Evolutionary conservation across 2,329 filamentous ascomycete species (phyloP), one percentile per base, ranked within the genome.

Genomic region (Akanthomyces lecanii): DNA sequence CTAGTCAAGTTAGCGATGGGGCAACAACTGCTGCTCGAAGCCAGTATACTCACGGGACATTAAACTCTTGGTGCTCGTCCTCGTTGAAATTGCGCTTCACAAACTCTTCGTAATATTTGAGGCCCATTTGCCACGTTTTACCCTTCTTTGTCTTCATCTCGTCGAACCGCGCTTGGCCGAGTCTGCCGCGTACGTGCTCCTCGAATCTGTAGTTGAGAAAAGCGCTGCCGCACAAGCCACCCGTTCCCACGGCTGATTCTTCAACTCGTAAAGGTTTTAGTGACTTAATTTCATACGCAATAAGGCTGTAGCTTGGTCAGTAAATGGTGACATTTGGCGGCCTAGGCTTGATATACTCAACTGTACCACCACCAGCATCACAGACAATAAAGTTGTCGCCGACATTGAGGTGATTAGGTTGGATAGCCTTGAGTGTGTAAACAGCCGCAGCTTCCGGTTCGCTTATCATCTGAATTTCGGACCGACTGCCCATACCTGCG

Each of bases 71-170:
- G 66, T 90, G 85, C 70, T 92, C 89, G 53, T 91, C 89, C 69
- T 90, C 88, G 71, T 90, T 89, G 71, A 93, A 94, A 70, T 92
- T 92, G 16, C 90, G 83, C 76, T 94, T 94, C 16, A 94, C 89
- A 71, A 91, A 92, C 71, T 93, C 89, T 69, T 94, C 90, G 73
- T 92, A 94, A 71, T 92, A 92, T 62, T 86, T 84, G 57, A 93
- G 78, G 2, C 87, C 90, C 86, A 88, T 88, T 72, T 89, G 89
- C 89, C 90, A 93, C 1, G 88, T 91, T 75, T 90, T 92, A 3
- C 83, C 84, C 74, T 92, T 92, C 75, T 90, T 90, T 59, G 84
- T 74, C 71, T 90, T 89, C 88, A 94, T 92, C 74, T 87, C 85
- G 36, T 88, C 85, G 70, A 92, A 92, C 4, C 83, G 79, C 40